Evolutionary conservation across 768 basidiomycete genomes (phyloP), one percentile per base, ranked within the genome.

Genomic region (Mycena vitilis): DNA sequence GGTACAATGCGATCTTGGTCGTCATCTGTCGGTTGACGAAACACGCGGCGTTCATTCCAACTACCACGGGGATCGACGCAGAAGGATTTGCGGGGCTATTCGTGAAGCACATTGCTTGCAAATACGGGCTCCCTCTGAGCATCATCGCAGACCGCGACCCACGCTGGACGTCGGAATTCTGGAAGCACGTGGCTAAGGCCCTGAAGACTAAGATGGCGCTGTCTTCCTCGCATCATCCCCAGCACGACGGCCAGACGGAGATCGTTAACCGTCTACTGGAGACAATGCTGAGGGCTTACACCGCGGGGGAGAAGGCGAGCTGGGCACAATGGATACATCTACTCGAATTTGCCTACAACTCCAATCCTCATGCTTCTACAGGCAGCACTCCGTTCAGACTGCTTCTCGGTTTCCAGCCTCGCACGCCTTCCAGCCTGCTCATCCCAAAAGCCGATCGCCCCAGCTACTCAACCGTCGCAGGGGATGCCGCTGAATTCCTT

Each of bases 261-360:
- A 40, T 40, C 7, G 38, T 40, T 40, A 40, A 40, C 38, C 38
- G 38, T 40, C 38, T 8, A 40, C 13, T 40, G 38, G 38, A 40
- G 13, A 40, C 38, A 8, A 40, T 40, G 38, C 38, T 40, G 7
- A 40, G 38, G 38, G 38, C 38, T 40, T 40, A 40, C 38, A 13
- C 13, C 38, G 51, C 51, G 8, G 51, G 51, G 30, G 20, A 23
- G 1, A 13, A 76, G 45, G 64, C 74, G 42, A 40, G 66, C 20
- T 79, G 79, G 78, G 11, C 54, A 0, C 15, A 62, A 2, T 68
- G 74, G 20, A 69, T 80, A 0, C 66, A 73, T 2, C 22, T 72
- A 2, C 71, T 78, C 5, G 72, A 74, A 57, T 78, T 77, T 37
- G 69, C 72, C 0, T 79, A 79, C 69, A 78, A 78, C 49, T 40